Evolutionary conservation across 2,329 filamentous ascomycete species (phyloP).

Genomic region (Cytospora piceicola): DNA sequence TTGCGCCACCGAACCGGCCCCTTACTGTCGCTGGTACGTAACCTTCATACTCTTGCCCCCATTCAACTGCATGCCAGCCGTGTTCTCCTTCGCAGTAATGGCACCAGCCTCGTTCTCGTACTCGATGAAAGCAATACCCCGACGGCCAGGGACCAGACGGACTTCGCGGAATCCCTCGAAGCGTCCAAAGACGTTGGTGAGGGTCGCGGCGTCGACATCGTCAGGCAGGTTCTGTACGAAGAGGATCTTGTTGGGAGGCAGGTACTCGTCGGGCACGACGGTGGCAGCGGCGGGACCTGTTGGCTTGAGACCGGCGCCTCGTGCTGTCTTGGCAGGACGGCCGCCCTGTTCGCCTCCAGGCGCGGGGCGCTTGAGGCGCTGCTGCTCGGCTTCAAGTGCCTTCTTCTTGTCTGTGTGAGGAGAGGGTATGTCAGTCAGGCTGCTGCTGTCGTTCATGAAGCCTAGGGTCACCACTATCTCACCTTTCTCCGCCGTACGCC

Average conservation of each 20-base stretch:
- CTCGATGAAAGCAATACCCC: conserved; percentile 93
- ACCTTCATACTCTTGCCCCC: conserved; percentile 85
- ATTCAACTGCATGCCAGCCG: conserved; percentile 80
- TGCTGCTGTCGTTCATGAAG: not conserved
- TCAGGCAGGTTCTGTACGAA: conserved; percentile 93
- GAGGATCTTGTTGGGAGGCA: conserved; percentile 95
- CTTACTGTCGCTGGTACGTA: conserved; percentile 88
- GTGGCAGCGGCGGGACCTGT: conserved; percentile 68
- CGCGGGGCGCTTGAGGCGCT: conserved; percentile 69
- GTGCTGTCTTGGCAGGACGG: conserved; percentile 71
- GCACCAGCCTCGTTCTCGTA: conserved; percentile 90
- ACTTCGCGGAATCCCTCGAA: conserved; percentile 97
- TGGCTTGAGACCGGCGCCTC: conserved; percentile 76
- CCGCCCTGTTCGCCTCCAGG: conserved; percentile 51
- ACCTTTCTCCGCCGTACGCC: conserved; percentile 90
- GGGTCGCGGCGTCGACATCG: conserved; percentile 78
- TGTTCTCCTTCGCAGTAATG: conserved; percentile 92
- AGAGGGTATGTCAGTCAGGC: conserved; percentile 5
- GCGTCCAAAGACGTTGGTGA: conserved; percentile 80
- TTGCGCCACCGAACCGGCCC: not conserved
- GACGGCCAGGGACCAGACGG: conserved; percentile 81
- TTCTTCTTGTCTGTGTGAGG: conserved; percentile 67
- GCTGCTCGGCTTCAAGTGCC: conserved; percentile 78
- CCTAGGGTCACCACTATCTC: conserved; percentile 33
- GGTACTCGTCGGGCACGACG: conserved; percentile 94